A percentile compares a stretch with the other conserved stretches of the same genome.
These are phyloP conservation scores for Schizonepeta tenuifolia DNA, from an alignment of 257 asterid genomes.

Conservation along the genomic window DNA sequence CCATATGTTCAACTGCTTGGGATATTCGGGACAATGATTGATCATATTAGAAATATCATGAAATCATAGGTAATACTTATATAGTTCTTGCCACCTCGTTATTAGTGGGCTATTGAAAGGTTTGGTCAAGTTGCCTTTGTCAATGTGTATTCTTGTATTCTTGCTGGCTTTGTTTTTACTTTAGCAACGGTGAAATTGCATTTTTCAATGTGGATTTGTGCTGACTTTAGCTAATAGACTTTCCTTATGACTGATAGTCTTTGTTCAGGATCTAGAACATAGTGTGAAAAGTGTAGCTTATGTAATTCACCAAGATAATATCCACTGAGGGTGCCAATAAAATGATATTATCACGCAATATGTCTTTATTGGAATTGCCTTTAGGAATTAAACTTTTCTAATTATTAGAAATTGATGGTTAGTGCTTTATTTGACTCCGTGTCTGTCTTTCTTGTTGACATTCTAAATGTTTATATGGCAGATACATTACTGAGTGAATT, in stretches of 20 bases:
- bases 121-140: background rate
- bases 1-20: background rate
- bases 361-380: background rate
- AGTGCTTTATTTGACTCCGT: background rate
- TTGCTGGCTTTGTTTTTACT: background rate
- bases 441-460: background rate
- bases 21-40: background rate
- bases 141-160: background rate
- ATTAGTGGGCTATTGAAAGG: background rate
- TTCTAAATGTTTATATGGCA: slow-evolving; percentile 2
- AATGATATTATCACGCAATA: background rate
- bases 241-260: background rate
- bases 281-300: background rate
- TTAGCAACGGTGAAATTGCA: no score
- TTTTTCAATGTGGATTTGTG: no score
- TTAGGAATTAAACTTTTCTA: background rate
- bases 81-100: background rate
- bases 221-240: background rate
- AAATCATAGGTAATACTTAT: background rate
- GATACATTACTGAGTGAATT: background rate
- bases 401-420: background rate
- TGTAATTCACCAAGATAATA: background rate
- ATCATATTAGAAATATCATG: background rate
- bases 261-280: background rate
- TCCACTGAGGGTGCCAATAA: background rate